phyloP scores from a whole-genome alignment of 352 stramenopile species.

The Thalassiosira ordinaria region DNA sequence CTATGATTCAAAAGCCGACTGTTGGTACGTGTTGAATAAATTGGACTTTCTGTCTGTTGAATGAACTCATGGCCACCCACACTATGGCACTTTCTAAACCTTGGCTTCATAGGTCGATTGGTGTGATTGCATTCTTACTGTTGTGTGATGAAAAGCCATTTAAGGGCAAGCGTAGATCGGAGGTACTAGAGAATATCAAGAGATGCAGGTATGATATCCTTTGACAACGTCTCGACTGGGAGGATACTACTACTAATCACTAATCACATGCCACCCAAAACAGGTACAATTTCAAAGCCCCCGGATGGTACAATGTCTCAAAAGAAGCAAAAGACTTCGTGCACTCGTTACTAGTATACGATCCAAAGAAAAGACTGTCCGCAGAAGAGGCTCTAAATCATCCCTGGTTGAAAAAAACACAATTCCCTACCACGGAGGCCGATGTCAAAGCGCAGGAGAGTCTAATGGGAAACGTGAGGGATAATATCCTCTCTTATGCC shows the following conservation, averaged over 20 bases:
- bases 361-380: slow-evolving; percentile 88
- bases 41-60: too few species aligned
- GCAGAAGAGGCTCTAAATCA: slow-evolving; percentile 86
- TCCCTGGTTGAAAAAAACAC: slow-evolving; percentile 70
- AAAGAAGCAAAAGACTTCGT: slow-evolving; percentile 94
- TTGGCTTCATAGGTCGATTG: too few species aligned
- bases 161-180: slow-evolving; percentile 54
- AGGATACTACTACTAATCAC: too few species aligned
- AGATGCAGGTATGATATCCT: slow-evolving; percentile 66
- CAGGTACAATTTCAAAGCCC: slow-evolving; percentile 92
- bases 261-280: too few species aligned
- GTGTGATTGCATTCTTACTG: slow-evolving; percentile 85
- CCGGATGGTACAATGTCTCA: slow-evolving; percentile 92
- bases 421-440: slow-evolving; percentile 52
- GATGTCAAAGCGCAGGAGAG: slow-evolving; percentile 46
- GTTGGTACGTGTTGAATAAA: too few species aligned
- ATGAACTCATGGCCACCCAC: too few species aligned
- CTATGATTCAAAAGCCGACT: slow-evolving; percentile 66
- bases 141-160: slow-evolving; percentile 82
- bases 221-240: too few species aligned
- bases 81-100: too few species aligned
- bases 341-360: slow-evolving; percentile 90
- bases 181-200: slow-evolving; percentile 73
- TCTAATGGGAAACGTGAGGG: slow-evolving; percentile 60
- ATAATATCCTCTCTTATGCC: slow-evolving; percentile 74